These are phyloP conservation scores for Auriscalpium orientale DNA, from an alignment of 768 basidiomycete genomes.

Conservation along the genomic window DNA sequence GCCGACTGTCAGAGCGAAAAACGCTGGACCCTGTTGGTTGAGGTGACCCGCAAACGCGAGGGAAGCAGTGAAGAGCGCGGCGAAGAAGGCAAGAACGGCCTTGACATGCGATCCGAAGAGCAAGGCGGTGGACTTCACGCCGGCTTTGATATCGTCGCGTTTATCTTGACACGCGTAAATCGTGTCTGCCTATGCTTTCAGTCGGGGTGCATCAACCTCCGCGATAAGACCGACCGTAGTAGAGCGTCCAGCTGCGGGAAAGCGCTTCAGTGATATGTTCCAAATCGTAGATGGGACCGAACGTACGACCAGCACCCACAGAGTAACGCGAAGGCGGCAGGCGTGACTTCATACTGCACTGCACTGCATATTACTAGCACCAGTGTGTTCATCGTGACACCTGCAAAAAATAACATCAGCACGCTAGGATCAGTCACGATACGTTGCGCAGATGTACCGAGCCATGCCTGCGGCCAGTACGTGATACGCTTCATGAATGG, in stretches of 20 bases:
- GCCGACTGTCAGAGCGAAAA: constrained; percentile 2
- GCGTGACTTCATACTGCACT: not conserved
- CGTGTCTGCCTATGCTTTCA: constrained; percentile 44
- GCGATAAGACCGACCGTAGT: constrained; percentile 2
- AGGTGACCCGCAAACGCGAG: constrained; percentile 21
- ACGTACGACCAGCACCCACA: not conserved
- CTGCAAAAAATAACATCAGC: constrained; percentile 3
- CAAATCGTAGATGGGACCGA: not conserved
- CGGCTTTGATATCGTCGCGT: constrained; percentile 46
- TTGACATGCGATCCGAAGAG: constrained; percentile 43
- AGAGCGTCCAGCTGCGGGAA: constrained; percentile 9
- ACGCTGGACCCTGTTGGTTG: constrained; percentile 18
- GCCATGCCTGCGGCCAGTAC: constrained; percentile 24
- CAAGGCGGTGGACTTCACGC: constrained; percentile 56
- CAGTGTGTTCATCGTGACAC: constrained; percentile 15
- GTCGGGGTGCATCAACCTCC: constrained; percentile 13
- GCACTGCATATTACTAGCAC: not conserved
- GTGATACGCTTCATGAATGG: constrained; percentile 24
- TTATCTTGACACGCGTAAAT: constrained; percentile 61
- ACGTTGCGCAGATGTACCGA: constrained; percentile 14
- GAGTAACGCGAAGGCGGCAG: not conserved
- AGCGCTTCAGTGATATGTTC: not conserved
- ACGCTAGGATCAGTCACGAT: not conserved
- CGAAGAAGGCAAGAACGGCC: constrained; percentile 37
- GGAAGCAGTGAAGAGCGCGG: constrained; percentile 16